Evolutionary conservation across 2,329 filamentous ascomycete genomes (phyloP).

Genomic region (Penicillium digitatum): DNA sequence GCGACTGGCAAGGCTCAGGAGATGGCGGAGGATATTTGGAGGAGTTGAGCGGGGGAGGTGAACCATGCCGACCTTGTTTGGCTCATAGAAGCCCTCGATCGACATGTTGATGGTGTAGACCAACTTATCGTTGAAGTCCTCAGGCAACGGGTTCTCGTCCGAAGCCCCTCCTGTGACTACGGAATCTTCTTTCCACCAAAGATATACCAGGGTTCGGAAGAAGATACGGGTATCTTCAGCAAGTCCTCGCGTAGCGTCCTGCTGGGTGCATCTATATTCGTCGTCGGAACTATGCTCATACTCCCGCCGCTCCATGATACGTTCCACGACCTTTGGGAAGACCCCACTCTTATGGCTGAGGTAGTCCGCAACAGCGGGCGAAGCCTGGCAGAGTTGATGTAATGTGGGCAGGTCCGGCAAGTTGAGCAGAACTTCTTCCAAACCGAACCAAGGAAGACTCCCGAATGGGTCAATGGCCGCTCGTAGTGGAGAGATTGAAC

Average conservation of each 20-base stretch:
- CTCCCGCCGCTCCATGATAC: neutral
- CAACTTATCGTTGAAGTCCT: fast-evolving
- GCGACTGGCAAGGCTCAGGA: neutral
- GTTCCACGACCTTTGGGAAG: neutral
- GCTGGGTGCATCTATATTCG: no score
- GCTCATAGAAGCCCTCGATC: neutral
- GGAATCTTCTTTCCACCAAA: neutral
- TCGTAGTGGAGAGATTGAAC: neutral
- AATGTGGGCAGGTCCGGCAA: neutral
- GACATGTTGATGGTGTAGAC: neutral
- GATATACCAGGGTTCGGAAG: neutral
- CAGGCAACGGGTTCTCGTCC: neutral
- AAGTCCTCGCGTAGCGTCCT: neutral
- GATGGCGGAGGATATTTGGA: neutral
- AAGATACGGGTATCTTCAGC: neutral
- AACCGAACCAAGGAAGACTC: neutral
- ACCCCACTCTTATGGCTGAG: neutral
- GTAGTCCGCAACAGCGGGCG: neutral
- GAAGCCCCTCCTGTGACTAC: no score
- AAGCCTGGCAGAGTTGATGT: neutral
- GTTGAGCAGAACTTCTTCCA: neutral
- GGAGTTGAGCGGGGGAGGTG: neutral
- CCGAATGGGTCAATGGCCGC: neutral
- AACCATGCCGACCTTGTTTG: neutral
- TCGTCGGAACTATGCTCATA: no score